Base-by-base conservation (phyloP, 2,329 filamentous ascomycete genomes). In the Ophiostoma ulmi region DNA sequence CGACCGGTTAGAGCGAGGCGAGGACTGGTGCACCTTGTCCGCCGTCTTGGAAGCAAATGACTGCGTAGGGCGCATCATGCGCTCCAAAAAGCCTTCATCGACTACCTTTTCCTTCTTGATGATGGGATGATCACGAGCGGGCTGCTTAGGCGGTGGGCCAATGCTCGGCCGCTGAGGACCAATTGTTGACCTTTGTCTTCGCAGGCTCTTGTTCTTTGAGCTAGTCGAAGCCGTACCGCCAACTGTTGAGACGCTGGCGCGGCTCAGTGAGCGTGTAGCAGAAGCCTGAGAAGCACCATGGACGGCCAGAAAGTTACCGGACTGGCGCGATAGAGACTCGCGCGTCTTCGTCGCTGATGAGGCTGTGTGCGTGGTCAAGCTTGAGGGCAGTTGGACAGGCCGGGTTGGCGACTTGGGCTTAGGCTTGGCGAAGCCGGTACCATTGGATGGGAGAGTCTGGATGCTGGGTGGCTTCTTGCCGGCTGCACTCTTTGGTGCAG, bases 51-150 rank as follows among this genome's bases (percentile, higher is more conserved):
- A 88, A 10, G 89, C 85, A 5, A 89, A 92, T 0, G 87, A 83
- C 64, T 90, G 86, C 0, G 91, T 94, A 1, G 91, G 91, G 58
- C 91, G 84, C 87, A 90, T 93, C 91, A 94, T 93, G 69, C 91
- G 87, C n/a, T 90, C 90, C 36, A 94, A 80, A 79, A 94, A 94
- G 17, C 87, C 80, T 74, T 91, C 89, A 73, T 92, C 89, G 1
- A 90, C 83, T 22, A 85, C 85, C 66, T 82, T 83, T 36, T 85
- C 81, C 72, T 83, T 82, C 75, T 84, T 85, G 1, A 81, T 78
- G 7, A 83, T 73, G 68, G 85, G 75, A 75, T 82, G 77, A 63
- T 84, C 82, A 78, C 83, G 77, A 72, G 85, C 80, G 11, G 82
- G 77, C 74, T 86, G 88, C 78, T 87, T 89, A 2, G 87, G 85